Base-by-base conservation (phyloP, 1,284 basidiomycete species). In the Wallemia ichthyophaga region DNA sequence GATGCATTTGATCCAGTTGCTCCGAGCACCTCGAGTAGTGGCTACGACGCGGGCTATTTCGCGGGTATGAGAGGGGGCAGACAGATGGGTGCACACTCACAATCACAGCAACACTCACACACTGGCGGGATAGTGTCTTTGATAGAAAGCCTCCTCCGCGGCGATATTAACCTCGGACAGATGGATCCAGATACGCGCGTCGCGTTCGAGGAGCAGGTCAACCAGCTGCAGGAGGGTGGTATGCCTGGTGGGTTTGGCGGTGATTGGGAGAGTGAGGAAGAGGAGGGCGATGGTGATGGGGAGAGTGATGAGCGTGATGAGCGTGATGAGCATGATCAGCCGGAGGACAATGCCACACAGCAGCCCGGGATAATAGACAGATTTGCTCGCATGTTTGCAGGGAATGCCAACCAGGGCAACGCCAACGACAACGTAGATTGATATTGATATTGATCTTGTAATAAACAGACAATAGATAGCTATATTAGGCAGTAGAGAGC, bases 1-100 rank as follows among this genome's bases (percentile, higher is more conserved):
- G 71, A 85, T 58, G 77, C 81, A 1, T 89, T 81, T 63, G 86
- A 91, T 66, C 85, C 85, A 0, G 70, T 89, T 0, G 83, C 85
- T 0, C 85, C 86, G 0, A 74, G 75, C 1, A 71, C 74, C 1
- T 66, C 68, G 1, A 64, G 78, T 2, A 81, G 73, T 25, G 65
- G 65, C 27, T 91, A 91, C 68, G 74, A 86, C 62, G 70, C 74
- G 1, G 70, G 69, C 24, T 91, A 86, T 71, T 88, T 91, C 71
- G 69, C 67, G 3, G 78, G 77, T 1, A 70, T 76, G 58, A 58
- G 59, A 25, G 26, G 23, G 25, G 19, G 59, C 58, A n/a, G n/a
- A n/a, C n/a, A n/a, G n/a, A n/a, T n/a, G n/a, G n/a, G n/a, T n/a
- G n/a, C n/a, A n/a, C n/a, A n/a, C n/a, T n/a, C n/a, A n/a, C n/a